phyloP scores from a whole-genome alignment of 352 stramenopile species.

The Phytopythium mirpurense region DNA sequence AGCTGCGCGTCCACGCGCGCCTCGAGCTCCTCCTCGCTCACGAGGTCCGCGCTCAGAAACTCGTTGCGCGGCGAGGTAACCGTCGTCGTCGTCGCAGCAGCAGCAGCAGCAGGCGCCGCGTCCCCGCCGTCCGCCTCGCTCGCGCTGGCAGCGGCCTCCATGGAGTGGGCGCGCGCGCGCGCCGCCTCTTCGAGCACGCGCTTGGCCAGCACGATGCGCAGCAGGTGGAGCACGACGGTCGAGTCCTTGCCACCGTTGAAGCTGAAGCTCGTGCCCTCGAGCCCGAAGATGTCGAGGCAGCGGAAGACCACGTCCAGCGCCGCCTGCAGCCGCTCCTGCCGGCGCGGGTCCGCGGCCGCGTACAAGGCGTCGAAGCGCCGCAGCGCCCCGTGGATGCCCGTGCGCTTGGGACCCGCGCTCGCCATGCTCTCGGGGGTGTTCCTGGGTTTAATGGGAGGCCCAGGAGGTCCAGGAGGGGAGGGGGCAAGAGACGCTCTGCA shows the following conservation, averaged over 20 bases:
- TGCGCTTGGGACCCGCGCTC: background rate
- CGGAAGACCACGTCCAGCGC: constrained; percentile 71
- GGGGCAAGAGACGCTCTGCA: no score
- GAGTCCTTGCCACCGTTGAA: constrained; percentile 94
- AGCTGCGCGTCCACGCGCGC: constrained; percentile 32
- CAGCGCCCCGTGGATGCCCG: constrained; percentile 20
- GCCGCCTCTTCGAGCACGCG: constrained; percentile 39
- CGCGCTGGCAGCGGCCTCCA: no score
- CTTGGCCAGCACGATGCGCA: constrained; percentile 80
- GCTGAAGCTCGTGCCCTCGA: constrained; percentile 79
- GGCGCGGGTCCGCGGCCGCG: constrained; percentile 31
- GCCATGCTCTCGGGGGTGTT: background rate
- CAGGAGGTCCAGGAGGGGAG: no score
- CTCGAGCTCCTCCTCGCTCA: constrained; percentile 51
- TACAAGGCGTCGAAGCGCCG: constrained; percentile 66
- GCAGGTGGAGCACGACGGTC: constrained; percentile 88
- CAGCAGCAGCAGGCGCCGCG: no score
- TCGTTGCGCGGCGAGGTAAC: constrained; percentile 56
- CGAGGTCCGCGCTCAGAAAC: constrained; percentile 46
- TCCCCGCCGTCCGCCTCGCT: no score
- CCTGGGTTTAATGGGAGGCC: no score
- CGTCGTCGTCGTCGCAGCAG: background rate
- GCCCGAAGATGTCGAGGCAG: constrained; percentile 74
- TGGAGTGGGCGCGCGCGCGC: constrained; percentile 11
- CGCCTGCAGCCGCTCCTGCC: constrained; percentile 49